phyloP scores from a whole-genome alignment of 306 rosid genomes.

The Quercus variabilis region DNA sequence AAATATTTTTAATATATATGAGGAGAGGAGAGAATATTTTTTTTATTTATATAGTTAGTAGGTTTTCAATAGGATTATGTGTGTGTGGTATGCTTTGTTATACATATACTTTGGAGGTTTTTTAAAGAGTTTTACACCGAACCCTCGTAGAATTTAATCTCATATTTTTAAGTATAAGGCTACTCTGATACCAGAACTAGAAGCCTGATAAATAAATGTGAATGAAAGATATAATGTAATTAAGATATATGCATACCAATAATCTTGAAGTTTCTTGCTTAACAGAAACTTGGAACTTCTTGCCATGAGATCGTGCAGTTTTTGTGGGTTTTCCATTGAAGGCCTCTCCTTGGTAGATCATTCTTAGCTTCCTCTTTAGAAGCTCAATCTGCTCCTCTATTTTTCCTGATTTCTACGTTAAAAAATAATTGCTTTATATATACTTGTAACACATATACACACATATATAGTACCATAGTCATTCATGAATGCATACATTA shows the following conservation, averaged over 20 bases:
- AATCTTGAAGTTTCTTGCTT: constrained; percentile 87
- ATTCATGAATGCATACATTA: too few species aligned
- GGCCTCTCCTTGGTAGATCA: constrained; percentile 77
- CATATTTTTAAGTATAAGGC: too few species aligned
- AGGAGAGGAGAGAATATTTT: too few species aligned
- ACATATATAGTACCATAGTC: not conserved
- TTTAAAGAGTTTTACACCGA: too few species aligned
- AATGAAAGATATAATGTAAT: not conserved
- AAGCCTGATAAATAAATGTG: not conserved
- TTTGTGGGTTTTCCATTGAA: constrained; percentile 79
- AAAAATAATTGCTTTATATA: not conserved
- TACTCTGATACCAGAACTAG: too few species aligned
- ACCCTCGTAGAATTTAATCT: too few species aligned
- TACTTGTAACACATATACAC: not conserved
- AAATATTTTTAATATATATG: too few species aligned
- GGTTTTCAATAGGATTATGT: too few species aligned
- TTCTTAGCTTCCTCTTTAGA: constrained; percentile 63
- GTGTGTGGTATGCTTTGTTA: too few species aligned
- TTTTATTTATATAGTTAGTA: too few species aligned
- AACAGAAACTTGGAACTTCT: constrained; percentile 83
- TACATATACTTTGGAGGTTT: too few species aligned
- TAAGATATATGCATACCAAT: constrained; percentile 46
- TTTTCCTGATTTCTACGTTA: constrained; percentile 69
- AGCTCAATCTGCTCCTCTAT: constrained; percentile 79
- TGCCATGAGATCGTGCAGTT: constrained; percentile 93